Percentiles rank a stretch among this genome's conserved stretches.
phyloP scores from a whole-genome alignment of 352 stramenopile genomes.

The Plasmopara halstedii region DNA sequence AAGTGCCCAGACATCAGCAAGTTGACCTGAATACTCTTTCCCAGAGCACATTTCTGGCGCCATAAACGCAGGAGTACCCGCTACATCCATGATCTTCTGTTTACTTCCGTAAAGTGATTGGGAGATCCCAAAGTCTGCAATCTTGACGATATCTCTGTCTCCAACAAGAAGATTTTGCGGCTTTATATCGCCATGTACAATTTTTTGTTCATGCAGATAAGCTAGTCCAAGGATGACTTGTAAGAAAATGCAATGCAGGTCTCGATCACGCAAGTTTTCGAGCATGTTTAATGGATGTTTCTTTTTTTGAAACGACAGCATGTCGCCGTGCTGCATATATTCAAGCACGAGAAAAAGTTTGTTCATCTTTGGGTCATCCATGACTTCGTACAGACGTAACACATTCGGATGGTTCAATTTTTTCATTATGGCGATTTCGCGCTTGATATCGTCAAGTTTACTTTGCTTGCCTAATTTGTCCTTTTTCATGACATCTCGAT shows the following conservation, averaged over 20 bases:
- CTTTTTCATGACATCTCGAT: slow-evolving; percentile 82
- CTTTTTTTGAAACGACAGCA: slow-evolving; percentile 69
- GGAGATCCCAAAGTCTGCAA: slow-evolving; percentile 88
- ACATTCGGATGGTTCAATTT: slow-evolving; percentile 95
- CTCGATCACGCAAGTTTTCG: slow-evolving; percentile 51
- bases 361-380: slow-evolving; percentile 92
- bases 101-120: slow-evolving; percentile 79
- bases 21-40: slow-evolving; percentile 74
- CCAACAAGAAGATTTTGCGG: slow-evolving; percentile 84
- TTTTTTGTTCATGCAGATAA: slow-evolving; percentile 85
- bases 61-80: slow-evolving; percentile 89
- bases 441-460: slow-evolving; percentile 83
- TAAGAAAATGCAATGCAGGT: slow-evolving; percentile 63
- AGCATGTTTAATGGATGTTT: slow-evolving; percentile 34
- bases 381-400: slow-evolving; percentile 91
- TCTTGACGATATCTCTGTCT: slow-evolving; percentile 86
- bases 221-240: slow-evolving; percentile 79
- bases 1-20: slow-evolving; percentile 89
- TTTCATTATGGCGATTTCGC: slow-evolving; percentile 97
- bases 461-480: slow-evolving; percentile 73
- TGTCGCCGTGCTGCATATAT: slow-evolving; percentile 87
- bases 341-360: slow-evolving; percentile 96
- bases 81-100: slow-evolving; percentile 70
- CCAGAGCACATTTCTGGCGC: slow-evolving; percentile 88
- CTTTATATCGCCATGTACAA: slow-evolving; percentile 85